Conservation (phyloP, 108 stramenopile species). For the Skeletonema potamos region DNA sequence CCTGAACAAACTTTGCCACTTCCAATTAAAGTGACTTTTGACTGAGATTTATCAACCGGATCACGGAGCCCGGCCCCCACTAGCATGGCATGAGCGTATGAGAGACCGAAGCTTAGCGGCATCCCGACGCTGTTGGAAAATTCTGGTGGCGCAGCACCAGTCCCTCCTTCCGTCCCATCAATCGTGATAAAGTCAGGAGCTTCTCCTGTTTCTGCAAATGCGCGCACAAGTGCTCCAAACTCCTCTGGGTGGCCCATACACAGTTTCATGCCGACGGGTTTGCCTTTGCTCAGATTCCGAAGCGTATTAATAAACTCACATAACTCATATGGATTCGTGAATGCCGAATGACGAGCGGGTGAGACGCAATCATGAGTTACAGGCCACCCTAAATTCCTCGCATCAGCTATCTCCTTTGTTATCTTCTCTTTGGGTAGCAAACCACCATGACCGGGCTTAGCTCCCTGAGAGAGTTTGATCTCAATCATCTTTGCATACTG, state of each 20-base stretch:
- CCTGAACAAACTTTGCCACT: conserved; percentile 78
- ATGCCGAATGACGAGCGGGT: conserved; percentile 80
- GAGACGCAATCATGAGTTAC: conserved; percentile 69
- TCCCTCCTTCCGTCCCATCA: conserved; percentile 89
- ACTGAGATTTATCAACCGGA: conserved; percentile 30
- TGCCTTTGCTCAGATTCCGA: conserved; percentile 67
- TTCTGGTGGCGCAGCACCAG: conserved; percentile 92
- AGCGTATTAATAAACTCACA: conserved; percentile 70
- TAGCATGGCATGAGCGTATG: conserved; percentile 64
- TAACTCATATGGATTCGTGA: conserved; percentile 65
- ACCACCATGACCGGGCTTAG: conserved; percentile 90
- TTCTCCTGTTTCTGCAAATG: conserved; percentile 62
- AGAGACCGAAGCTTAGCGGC: conserved; percentile 81
- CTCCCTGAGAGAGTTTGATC: conserved; percentile 89
- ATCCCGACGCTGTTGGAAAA: conserved; percentile 78
- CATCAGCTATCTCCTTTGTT: conserved; percentile 74
- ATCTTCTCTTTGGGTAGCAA: conserved; percentile 85
- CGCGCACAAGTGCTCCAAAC: conserved; percentile 56
- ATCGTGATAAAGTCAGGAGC: conserved; percentile 82
- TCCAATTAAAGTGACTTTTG: conserved; percentile 67
- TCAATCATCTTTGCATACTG: conserved; percentile 76
- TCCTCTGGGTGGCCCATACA: conserved; percentile 77
- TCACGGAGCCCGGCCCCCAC: conserved; percentile 75
- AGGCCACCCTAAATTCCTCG: conserved; percentile 71
- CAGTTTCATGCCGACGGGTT: conserved; percentile 88